Evolutionary conservation across 1,284 basidiomycete genomes (phyloP), one percentile per base, ranked within the genome.

Genomic region (Inonotus hispidus): DNA sequence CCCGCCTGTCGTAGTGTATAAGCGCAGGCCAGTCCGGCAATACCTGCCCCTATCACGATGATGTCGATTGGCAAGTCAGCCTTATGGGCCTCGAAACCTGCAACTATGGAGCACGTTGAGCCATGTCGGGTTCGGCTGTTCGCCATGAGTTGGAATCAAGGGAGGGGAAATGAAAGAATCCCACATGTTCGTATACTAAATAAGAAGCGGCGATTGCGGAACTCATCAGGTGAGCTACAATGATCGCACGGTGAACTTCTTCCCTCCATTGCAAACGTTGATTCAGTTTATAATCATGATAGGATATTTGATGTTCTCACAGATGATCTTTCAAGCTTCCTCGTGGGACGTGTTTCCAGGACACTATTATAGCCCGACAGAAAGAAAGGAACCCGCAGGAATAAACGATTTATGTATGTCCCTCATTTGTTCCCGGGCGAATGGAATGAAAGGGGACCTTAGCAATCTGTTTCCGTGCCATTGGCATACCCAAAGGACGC

Each of bases 11-110:
- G 68, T 41, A 85, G 71, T 3, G 77, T 72, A 66, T 77, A 78
- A 8, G 82, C 83, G 14, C 74, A 74, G 0, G 83, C 77, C 6
- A 85, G 75, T 27, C 82, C 83, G 1, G 67, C 65, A 21, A 66
- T 58, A n/a, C 69, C 64, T 2, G 63, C 68, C 29, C 69, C 69
- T 29, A 69, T 64, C 37, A 70, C 59, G 49, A 69, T 43, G 57
- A 70, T 53, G 16, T 66, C 27, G 37, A 68, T 55, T 25, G 55
- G 46, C 27, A 59, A 14, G n/a, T 59, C 45, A 10, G 62, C 58
- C 19, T 43, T 56, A 13, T 50, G 52, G 16, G 47, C 13, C 19
- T n/a, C 47, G 23, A 25, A 16, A 21, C 7, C 23, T 49, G 47
- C 19, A 19, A 23, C 27, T 49, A 29, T 49, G 23, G 47, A 49